These are phyloP conservation scores for Colletotrichum tofieldiae DNA, from an alignment of 2,329 filamentous ascomycete species.

Conservation along the genomic window DNA sequence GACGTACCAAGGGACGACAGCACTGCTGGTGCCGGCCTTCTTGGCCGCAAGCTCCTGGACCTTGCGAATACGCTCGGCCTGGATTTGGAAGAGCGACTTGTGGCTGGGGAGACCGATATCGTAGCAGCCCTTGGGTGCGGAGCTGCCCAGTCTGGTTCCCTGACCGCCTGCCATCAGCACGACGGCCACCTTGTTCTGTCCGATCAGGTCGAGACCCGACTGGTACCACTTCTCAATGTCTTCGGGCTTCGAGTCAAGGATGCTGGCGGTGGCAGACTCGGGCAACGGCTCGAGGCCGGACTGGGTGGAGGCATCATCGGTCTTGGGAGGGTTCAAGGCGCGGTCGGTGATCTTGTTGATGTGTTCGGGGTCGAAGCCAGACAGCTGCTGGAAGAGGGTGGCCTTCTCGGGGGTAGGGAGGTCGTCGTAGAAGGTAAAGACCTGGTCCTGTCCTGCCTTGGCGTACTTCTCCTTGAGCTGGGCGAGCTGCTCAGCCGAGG, in stretches of 20 bases:
- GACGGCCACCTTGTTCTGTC: constrained; percentile 83
- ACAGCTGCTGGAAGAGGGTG: constrained; percentile 85
- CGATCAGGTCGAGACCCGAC: constrained; percentile 84
- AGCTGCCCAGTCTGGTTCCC: constrained; percentile 94
- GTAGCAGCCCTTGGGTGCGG: constrained; percentile 96
- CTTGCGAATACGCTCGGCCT: constrained; percentile 93
- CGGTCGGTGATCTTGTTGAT: constrained; percentile 90
- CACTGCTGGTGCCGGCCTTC: constrained; percentile 67
- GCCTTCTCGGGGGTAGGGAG: constrained; percentile 82
- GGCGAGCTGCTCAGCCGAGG: constrained; percentile 77
- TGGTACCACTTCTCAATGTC: constrained; percentile 90
- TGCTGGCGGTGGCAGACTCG: constrained; percentile 87
- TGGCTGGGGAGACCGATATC: constrained; percentile 93
- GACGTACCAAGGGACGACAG: constrained; percentile 95
- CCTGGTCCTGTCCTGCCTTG: constrained; percentile 83
- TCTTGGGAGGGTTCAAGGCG: constrained; percentile 83
- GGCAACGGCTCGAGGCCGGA: constrained; percentile 87
- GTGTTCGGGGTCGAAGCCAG: constrained; percentile 84
- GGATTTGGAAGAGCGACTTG: constrained; percentile 98
- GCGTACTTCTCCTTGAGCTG: constrained; percentile 81
- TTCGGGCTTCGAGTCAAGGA: constrained; percentile 86
- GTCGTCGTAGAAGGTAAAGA: constrained; percentile 88
- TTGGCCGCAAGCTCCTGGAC: constrained; percentile 85
- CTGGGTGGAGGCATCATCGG: constrained; percentile 66
- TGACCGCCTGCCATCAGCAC: constrained; percentile 98